phyloP scores from a whole-genome alignment of 495 filamentous ascomycete species.

The Trichoderma gamsii region DNA sequence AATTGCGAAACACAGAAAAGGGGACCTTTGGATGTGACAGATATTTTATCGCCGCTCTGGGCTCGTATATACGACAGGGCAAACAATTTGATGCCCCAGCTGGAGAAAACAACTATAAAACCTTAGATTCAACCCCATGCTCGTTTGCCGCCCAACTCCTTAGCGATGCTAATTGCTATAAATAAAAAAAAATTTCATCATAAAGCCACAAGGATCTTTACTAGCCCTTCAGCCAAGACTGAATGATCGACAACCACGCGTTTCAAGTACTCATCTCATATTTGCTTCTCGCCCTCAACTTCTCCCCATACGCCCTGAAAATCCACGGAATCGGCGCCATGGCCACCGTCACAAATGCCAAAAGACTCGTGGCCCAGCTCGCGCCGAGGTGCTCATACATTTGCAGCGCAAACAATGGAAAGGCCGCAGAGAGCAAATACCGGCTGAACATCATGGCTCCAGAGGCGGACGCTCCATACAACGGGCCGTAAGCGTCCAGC shows the following conservation, averaged over 20 bases:
- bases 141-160: too few species aligned
- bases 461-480: slow-evolving; percentile 16
- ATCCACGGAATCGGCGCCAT: slow-evolving; percentile 45
- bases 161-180: too few species aligned
- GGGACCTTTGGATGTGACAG: neutral
- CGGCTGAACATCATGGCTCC: slow-evolving; percentile 16
- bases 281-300: slow-evolving; percentile 21
- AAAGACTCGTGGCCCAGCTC: slow-evolving; percentile 45
- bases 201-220: too few species aligned
- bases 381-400: slow-evolving; percentile 49
- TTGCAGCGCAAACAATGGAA: slow-evolving; percentile 47
- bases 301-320: slow-evolving; percentile 34
- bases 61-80: too few species aligned
- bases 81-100: too few species aligned
- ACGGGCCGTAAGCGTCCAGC: slow-evolving; percentile 15
- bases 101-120: too few species aligned
- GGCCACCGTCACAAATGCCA: slow-evolving; percentile 44
- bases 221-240: too few species aligned
- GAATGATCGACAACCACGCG: neutral
- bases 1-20: neutral
- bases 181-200: too few species aligned
- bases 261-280: slow-evolving; percentile 1
- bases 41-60: too few species aligned
- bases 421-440: slow-evolving; percentile 33
- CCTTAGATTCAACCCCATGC: too few species aligned